Conservation (phyloP, 2,329 filamentous ascomycete species). For the Colletotrichum ledebouriae region DNA sequence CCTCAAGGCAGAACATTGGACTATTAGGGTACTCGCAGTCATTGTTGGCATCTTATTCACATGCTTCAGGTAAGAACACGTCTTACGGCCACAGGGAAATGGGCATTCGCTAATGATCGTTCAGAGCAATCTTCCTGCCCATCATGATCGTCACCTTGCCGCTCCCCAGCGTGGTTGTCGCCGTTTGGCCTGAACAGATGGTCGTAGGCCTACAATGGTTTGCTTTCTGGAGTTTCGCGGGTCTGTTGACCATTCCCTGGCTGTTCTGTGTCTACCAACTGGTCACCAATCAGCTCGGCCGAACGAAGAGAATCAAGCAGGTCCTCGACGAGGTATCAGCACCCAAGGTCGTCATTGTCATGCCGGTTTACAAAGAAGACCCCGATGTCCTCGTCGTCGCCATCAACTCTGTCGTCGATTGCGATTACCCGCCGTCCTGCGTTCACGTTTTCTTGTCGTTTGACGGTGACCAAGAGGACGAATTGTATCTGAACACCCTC, state of each 20-base stretch:
- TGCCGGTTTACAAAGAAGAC: conserved; percentile 96
- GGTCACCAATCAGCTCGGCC: conserved; percentile 87
- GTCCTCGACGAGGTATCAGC: conserved; percentile 87
- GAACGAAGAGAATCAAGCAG: conserved; percentile 84
- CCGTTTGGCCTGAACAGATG: conserved; percentile 78
- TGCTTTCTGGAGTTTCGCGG: conserved; percentile 92
- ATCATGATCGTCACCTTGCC: conserved; percentile 96
- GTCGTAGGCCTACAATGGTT: conserved; percentile 89
- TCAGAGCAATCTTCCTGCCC: conserved; percentile 83
- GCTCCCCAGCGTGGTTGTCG: conserved; percentile 78
- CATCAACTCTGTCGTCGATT: conserved; percentile 91
- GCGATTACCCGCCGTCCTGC: conserved; percentile 92
- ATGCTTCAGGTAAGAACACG: conserved; percentile 5
- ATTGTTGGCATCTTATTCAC: conserved; percentile 79
- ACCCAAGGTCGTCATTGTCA: conserved; percentile 94
- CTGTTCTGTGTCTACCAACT: conserved; percentile 93
- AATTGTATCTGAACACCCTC: conserved; percentile 89
- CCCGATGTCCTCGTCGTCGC: conserved; percentile 87
- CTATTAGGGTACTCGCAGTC: conserved; percentile 81
- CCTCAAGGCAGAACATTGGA: conserved; percentile 89
- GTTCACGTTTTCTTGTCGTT: conserved; percentile 97
- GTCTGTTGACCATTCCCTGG: conserved; percentile 89
- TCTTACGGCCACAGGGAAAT: not conserved
- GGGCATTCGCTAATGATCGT: conserved; percentile 38
- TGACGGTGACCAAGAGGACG: conserved; percentile 89